These are phyloP conservation scores for Mucor piriformis DNA, from an alignment of 371 early-diverging fungal genomes.

Conservation along the genomic window DNA sequence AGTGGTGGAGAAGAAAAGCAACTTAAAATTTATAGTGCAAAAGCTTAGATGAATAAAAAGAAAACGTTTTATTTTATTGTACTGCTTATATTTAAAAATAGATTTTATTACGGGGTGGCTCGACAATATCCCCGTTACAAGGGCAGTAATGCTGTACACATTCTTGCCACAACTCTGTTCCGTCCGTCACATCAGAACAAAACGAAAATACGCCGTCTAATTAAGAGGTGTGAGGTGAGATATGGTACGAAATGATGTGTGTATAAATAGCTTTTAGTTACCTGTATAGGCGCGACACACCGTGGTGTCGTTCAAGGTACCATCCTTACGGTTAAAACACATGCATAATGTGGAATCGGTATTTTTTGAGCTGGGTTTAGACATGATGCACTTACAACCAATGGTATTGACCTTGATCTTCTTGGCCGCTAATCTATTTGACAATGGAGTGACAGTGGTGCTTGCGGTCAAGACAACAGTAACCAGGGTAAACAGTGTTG, in stretches of 20 bases:
- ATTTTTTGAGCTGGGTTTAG: slow-evolving; percentile 10
- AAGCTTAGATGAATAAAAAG: slow-evolving; percentile 20
- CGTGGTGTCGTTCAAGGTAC: slow-evolving; percentile 10
- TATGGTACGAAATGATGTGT: too few species aligned
- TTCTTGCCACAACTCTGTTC: slow-evolving; percentile 16
- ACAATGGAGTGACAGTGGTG: not conserved
- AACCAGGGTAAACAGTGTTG: not conserved
- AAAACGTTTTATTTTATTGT: not conserved
- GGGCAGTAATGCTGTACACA: slow-evolving; percentile 23
- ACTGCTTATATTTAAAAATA: slow-evolving; percentile 1
- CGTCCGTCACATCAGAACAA: slow-evolving; percentile 17
- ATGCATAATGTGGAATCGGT: slow-evolving; percentile 23
- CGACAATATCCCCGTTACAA: not conserved
- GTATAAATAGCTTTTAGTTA: not conserved
- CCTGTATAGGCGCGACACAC: slow-evolving; percentile 15
- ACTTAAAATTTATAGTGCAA: slow-evolving; percentile 70
- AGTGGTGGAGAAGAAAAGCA: slow-evolving; percentile 88
- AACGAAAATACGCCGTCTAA: slow-evolving; percentile 22
- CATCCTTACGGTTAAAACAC: slow-evolving; percentile 25
- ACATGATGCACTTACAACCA: slow-evolving; percentile 33
- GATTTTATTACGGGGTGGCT: slow-evolving; percentile 4
- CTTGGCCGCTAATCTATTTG: not conserved
- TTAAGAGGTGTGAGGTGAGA: too few species aligned
- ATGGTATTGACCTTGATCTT: slow-evolving; percentile 1
- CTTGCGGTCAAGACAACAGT: not conserved